phyloP scores from a whole-genome alignment of 306 rosid genomes.

The Neltuma alba region DNA sequence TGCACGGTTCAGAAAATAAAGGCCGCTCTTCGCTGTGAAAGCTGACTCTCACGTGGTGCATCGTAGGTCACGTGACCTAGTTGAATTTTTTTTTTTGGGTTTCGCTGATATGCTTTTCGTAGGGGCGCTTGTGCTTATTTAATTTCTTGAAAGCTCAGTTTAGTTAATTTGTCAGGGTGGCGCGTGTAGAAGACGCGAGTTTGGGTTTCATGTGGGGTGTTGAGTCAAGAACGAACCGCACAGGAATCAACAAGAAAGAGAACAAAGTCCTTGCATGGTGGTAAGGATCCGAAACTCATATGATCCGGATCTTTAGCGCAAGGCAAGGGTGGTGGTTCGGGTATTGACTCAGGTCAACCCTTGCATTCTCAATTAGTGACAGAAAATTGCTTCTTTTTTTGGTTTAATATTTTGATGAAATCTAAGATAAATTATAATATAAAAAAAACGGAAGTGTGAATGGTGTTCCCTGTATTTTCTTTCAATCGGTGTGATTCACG shows the following conservation, averaged over 20 bases:
- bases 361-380: constrained; percentile 36
- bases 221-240: constrained; percentile 99
- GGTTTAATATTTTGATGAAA: not conserved
- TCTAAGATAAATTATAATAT: no score
- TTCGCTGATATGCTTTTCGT: not conserved
- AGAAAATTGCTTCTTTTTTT: not conserved
- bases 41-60: constrained; percentile 40
- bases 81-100: not conserved
- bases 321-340: constrained; percentile 97
- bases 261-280: constrained; percentile 67
- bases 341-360: constrained; percentile 95
- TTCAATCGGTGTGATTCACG: not conserved
- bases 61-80: not conserved
- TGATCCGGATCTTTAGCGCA: constrained; percentile 38
- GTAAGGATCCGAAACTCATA: constrained; percentile 31
- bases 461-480: no score
- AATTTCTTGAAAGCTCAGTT: not conserved
- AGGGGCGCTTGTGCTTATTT: no score
- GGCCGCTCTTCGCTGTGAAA: constrained; percentile 81
- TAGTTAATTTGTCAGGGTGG: constrained; percentile 16
- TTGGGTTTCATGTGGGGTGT: constrained; percentile 48
- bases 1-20: constrained; percentile 95
- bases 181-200: constrained; percentile 30
- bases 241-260: constrained; percentile 8
- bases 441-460: no score